Base-by-base conservation (phyloP, 306 rosid species). In the Boehmeria nivea region DNA sequence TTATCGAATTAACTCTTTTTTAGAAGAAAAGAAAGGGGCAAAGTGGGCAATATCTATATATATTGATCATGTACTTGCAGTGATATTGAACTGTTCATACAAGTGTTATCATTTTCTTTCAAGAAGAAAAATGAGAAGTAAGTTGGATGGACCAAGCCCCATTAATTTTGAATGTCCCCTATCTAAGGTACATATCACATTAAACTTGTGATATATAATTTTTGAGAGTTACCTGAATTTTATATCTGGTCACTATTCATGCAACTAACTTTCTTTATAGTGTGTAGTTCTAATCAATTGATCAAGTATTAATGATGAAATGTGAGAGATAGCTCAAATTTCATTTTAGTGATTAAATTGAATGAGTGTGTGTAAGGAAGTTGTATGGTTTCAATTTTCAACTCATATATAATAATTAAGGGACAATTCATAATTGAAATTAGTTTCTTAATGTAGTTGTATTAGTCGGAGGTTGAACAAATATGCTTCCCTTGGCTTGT, bases 401-500 rank as follows among this genome's bases (percentile, higher is more conserved):
- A 51, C 26, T 19, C n/a, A n/a, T n/a, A 19, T 20, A 40, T 40
- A 40, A 40, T 13, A 6, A 2, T 3, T 40, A 2, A 13, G 8
- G 13, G 44, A 40, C 44, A 40, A 28, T 3, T 3, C 5, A 3
- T 28, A 3, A 28, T 28, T 28, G 34, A 28, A 8, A 28, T 28
- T 28, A 8, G 3, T 28, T 3, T 8, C 8, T 28, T 28, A 28
- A 28, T 28, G 8, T 28, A 28, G 8, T 3, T 28, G 34, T 28
- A 28, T 28, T 28, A n/a, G n/a, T n/a, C n/a, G n/a, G n/a, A n/a
- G n/a, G n/a, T n/a, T n/a, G n/a, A n/a, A n/a, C n/a, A n/a, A n/a
- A n/a, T 83, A 64, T 36, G 95, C 83, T 61, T 86, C 91, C 34
- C 57, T 62, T 0, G 91, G 91, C 55, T 86, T 86, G 63, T 80